Evolutionary conservation across 768 basidiomycete species (phyloP).

Genomic region (Hirschioporus abietinus): DNA sequence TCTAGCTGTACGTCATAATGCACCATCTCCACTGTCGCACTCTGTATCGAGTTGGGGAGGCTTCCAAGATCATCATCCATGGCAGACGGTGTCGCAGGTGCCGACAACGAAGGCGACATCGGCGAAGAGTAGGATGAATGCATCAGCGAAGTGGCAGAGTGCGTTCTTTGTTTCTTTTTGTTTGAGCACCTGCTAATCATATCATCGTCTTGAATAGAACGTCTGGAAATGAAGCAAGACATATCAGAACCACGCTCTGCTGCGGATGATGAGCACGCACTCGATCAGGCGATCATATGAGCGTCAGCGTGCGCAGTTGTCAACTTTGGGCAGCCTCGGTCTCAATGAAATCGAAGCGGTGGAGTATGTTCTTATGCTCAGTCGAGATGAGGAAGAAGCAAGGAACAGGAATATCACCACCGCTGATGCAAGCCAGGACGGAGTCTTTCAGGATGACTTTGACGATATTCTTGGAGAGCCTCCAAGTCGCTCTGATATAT

Average conservation of each 20-base stretch:
- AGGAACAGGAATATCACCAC: constrained; percentile 14
- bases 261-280: constrained; percentile 44
- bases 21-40: constrained; percentile 58
- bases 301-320: constrained; percentile 52
- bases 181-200: neutral
- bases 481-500: constrained; percentile 10
- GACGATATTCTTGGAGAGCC: constrained; percentile 33
- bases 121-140: constrained; percentile 24
- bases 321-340: constrained; percentile 56
- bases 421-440: constrained; percentile 35
- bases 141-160: constrained; percentile 33
- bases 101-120: constrained; percentile 18
- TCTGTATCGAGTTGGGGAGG: constrained; percentile 15
- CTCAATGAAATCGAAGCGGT: constrained; percentile 69
- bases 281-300: constrained; percentile 33
- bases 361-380: constrained; percentile 80
- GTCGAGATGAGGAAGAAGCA: constrained; percentile 63
- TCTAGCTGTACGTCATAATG: constrained; percentile 92
- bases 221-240: constrained; percentile 56
- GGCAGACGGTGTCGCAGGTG: constrained; percentile 6
- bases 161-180: constrained; percentile 13
- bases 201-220: constrained; percentile 45
- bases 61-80: neutral
- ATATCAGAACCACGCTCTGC: constrained; percentile 54
- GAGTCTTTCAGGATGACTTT: constrained; percentile 53